Base-by-base conservation (phyloP, 164 flowering plant species). In the Kalanchoe fedtschenkoi region DNA sequence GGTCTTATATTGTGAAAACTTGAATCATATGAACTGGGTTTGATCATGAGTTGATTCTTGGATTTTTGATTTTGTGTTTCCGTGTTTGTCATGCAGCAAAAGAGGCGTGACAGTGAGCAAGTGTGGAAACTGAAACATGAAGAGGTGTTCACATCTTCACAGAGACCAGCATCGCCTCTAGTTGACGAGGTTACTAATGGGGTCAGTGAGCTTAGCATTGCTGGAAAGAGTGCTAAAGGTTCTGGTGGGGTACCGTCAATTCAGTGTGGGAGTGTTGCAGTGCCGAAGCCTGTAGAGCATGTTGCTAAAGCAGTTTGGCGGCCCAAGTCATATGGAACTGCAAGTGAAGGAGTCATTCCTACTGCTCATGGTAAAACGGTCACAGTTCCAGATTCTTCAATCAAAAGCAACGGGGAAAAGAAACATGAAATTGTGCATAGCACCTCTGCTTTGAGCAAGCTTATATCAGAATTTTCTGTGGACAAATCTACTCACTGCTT, bases 321-420 rank as follows among this genome's bases (percentile, higher is more conserved):
- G 38, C 80, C 90, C 21, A 83, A 72, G 60, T 62, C 83, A 2
- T 86, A 78, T 76, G 82, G 81, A 71, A 91, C 96, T 8, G 64
- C 66, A 0, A 73, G 75, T 74, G 84, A 78, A 61, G 68, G 73
- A 34, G 26, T 67, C 0, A 29, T 64, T 21, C 69, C 70, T 9
- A 78, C 67, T 67, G 65, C 44, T 69, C 70, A 63, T 28, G 54
- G 66, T 42, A 65, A 58, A 47, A 58, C 72, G 19, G 38, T 39
- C 13, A 69, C 56, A 58, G 59, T n/a, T 32, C 30, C 55, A 14
- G 55, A 43, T 24, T 72, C 26, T 58, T 63, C 39, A 17, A 28
- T 17, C 47, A 54, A 30, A 47, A 72, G 47, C 29, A 55, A 38
- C 47, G 70, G 64, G 62, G 63, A 62, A 54, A 66, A 62, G 32